Evolutionary conservation across 352 stramenopile genomes (phyloP).

Genomic region (Phytophthora pistaciae): DNA sequence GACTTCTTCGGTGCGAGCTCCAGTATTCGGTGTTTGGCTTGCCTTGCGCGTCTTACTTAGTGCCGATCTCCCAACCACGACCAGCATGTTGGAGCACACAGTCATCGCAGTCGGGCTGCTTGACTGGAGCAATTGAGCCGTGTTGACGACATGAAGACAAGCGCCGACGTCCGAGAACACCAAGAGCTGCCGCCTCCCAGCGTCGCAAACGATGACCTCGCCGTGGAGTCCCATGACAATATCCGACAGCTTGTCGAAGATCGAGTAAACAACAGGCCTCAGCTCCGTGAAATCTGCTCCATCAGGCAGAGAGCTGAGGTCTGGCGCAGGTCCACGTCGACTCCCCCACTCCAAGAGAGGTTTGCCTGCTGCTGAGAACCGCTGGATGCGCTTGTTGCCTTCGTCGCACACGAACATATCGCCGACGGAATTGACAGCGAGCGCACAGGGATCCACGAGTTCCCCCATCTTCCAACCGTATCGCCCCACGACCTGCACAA

Average conservation of each 20-base stretch:
- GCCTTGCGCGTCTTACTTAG: not conserved
- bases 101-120: constrained; percentile 28
- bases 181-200: constrained; percentile 37
- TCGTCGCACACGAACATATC: constrained; percentile 70
- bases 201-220: constrained; percentile 60
- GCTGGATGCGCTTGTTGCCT: constrained; percentile 70
- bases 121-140: constrained; percentile 10
- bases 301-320: not conserved
- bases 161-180: constrained; percentile 53
- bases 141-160: constrained; percentile 43
- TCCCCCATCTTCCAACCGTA: constrained; percentile 42
- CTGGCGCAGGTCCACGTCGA: constrained; percentile 19
- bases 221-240: constrained; percentile 31
- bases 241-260: constrained; percentile 43
- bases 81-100: constrained; percentile 28
- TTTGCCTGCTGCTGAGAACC: constrained; percentile 53
- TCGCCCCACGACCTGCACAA: constrained; percentile 49
- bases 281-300: constrained; percentile 6
- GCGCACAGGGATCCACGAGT: constrained; percentile 45
- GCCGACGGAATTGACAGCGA: constrained; percentile 49
- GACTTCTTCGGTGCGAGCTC: not conserved
- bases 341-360: constrained; percentile 57
- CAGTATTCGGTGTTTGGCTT: not conserved
- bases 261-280: constrained; percentile 24
- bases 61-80: constrained; percentile 9